These are phyloP conservation scores for Fragilaria radians DNA, from an alignment of 108 stramenopile species.

Conservation along the genomic window DNA sequence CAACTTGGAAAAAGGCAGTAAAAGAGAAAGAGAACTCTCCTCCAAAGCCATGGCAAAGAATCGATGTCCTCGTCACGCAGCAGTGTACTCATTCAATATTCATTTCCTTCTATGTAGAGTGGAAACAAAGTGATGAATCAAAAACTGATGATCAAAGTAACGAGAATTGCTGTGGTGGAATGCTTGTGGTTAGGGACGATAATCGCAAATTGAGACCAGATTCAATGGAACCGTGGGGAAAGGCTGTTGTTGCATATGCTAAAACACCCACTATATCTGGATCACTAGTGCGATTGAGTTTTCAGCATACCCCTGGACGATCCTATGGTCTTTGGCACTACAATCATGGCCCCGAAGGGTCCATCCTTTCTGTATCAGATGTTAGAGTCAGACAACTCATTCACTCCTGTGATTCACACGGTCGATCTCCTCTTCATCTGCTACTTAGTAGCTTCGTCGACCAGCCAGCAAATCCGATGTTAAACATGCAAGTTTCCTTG, in stretches of 20 bases:
- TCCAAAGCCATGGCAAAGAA: conserved; percentile 19
- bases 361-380: conserved; percentile 21
- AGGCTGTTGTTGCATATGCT: neutral
- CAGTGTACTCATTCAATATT: conserved; percentile 29
- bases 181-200: conserved; percentile 25
- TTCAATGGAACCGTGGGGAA: conserved; percentile 8
- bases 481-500: conserved; percentile 13
- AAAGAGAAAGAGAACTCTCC: conserved; percentile 1
- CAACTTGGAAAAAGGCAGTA: conserved; percentile 10
- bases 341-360: conserved; percentile 6
- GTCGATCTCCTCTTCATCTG: conserved; percentile 24
- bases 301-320: conserved; percentile 20
- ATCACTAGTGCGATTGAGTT: conserved; percentile 12
- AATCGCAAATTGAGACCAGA: conserved; percentile 10
- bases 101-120: conserved; percentile 22
- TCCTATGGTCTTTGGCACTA: conserved; percentile 22
- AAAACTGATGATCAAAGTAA: neutral
- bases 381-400: conserved; percentile 25
- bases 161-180: conserved; percentile 9
- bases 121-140: conserved; percentile 2
- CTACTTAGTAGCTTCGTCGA: conserved; percentile 20
- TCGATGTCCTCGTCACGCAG: conserved; percentile 19
- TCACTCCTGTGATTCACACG: conserved; percentile 23
- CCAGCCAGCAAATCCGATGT: conserved; percentile 8
- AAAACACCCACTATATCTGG: neutral